Percentiles rank a stretch among this genome's conserved stretches.
phyloP scores from a whole-genome alignment of 306 rosid genomes.

The Ormosia semicastrata region DNA sequence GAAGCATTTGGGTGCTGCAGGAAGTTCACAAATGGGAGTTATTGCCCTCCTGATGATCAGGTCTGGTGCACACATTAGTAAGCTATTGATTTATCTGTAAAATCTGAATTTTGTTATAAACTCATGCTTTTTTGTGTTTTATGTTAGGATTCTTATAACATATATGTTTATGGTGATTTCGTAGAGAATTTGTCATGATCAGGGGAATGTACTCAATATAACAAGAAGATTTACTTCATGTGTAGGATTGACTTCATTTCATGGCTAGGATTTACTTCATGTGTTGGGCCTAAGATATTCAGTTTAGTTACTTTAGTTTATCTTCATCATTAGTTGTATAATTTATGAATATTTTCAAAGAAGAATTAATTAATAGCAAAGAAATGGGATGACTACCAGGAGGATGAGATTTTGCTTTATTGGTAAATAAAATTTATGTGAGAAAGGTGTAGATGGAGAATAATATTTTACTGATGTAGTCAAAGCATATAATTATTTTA shows the following conservation, averaged over 20 bases:
- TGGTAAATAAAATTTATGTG: not conserved
- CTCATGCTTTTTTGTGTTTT: not conserved
- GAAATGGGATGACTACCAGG: slow-evolving; percentile 9
- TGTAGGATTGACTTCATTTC: slow-evolving; percentile 12
- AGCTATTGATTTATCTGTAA: not conserved
- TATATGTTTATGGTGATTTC: not conserved
- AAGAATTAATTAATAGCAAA: slow-evolving; percentile 1
- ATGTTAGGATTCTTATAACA: slow-evolving; percentile 2
- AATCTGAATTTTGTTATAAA: slow-evolving; percentile 4
- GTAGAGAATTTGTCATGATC: not conserved
- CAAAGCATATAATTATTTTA: slow-evolving; percentile 10
- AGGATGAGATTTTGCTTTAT: not conserved
- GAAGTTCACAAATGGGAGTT: slow-evolving; percentile 82
- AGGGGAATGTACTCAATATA: not conserved
- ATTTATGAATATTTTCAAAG: slow-evolving; percentile 1
- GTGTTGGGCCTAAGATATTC: slow-evolving; percentile 15
- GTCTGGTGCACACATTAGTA: slow-evolving; percentile 39
- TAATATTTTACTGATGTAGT: slow-evolving; percentile 7
- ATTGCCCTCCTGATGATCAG: slow-evolving; percentile 98
- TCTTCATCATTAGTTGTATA: slow-evolving; percentile 12
- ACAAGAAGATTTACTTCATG: not conserved
- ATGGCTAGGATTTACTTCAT: slow-evolving; percentile 11
- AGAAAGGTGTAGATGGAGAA: not conserved
- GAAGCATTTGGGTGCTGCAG: slow-evolving; percentile 99
- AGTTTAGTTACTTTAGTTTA: slow-evolving; percentile 12